These are phyloP conservation scores for Podaxis rugospora DNA, from an alignment of 768 basidiomycete genomes.

Conservation along the genomic window DNA sequence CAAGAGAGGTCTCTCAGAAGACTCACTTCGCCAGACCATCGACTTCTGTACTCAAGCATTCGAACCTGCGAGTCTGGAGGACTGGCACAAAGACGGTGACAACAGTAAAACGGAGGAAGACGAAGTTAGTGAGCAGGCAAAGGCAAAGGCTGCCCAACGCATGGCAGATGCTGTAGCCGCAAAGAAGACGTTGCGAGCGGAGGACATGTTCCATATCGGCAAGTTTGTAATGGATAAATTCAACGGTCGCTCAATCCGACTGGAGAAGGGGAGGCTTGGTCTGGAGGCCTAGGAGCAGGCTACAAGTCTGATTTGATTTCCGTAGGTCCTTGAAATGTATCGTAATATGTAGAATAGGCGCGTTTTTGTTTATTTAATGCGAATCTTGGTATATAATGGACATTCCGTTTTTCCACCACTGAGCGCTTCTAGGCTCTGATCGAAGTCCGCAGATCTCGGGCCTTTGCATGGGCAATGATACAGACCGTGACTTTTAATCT, in stretches of 20 bases:
- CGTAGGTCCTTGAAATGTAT: no score
- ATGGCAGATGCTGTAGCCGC: conserved; percentile 12
- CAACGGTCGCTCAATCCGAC: conserved; percentile 11
- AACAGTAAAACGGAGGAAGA: not conserved
- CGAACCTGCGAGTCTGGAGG: conserved; percentile 13
- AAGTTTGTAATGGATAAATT: conserved; percentile 17
- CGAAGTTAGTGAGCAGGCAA: not conserved
- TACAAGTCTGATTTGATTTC: not conserved
- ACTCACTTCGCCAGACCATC: conserved; percentile 16
- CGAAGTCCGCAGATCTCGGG: no score
- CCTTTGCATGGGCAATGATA: no score
- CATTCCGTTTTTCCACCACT: no score
- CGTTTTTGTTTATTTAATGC: no score
- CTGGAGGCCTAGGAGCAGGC: not conserved
- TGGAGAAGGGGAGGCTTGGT: conserved; percentile 18
- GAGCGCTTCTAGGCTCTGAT: no score
- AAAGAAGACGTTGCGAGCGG: conserved; percentile 16
- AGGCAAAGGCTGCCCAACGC: not conserved
- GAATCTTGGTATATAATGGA: no score
- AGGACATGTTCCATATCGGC: conserved; percentile 17
- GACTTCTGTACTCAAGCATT: conserved; percentile 18
- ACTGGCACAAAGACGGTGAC: conserved; percentile 10
- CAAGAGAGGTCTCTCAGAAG: conserved; percentile 14
- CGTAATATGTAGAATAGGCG: no score
- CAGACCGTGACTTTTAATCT: no score